Base-by-base conservation (phyloP, 352 stramenopile genomes). In the Globisporangium canariense region DNA sequence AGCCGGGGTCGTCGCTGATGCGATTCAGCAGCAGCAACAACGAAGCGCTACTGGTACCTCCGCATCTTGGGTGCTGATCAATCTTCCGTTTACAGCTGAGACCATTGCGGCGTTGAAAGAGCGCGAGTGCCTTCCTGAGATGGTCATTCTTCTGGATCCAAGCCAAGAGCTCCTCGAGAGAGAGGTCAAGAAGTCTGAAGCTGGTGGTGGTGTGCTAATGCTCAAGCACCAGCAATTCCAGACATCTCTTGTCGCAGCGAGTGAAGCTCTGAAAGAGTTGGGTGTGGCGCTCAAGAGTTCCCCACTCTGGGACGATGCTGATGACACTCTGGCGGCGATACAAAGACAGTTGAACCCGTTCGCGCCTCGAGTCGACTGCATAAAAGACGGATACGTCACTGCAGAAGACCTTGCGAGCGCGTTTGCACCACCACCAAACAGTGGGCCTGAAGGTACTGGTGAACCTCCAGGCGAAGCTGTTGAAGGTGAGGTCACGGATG, bases 51-150 rank as follows among this genome's bases (percentile, higher is more conserved):
- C 32, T 16, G 4, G 11, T 60, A 45, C 54, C 13, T 14, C 50
- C 10, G 13, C 50, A 28, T 9, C 50, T 13, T 90, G 81, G 81
- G 67, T 92, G 30, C 65, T 92, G 16, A 74, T 38, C 14, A 83
- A 89, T 58, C 53, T 92, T 49, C 67, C 75, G 34, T 64, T 83
- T 10, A 77, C 67, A 14, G 52, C 36, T 20, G 76, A 86, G 2
- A 67, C 71, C 0, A 47, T 83, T 18, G 66, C 67, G 8, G 67
- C 66, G 11, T 58, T 92, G 2, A 67, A 78, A 13, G 69, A 85
- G 34, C 69, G 68, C 38, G 53, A 56, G n/a, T 84, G 75, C 36
- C 76, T 86, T 2, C 81, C 81, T 18, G 76, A 92, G 13, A 50
- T 65, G 7, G 72, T 89, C 55, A 61, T 90, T n/a, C 11, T 81